Base-by-base conservation (phyloP, 2,329 filamentous ascomycete genomes). In the Xylariales sp. region DNA sequence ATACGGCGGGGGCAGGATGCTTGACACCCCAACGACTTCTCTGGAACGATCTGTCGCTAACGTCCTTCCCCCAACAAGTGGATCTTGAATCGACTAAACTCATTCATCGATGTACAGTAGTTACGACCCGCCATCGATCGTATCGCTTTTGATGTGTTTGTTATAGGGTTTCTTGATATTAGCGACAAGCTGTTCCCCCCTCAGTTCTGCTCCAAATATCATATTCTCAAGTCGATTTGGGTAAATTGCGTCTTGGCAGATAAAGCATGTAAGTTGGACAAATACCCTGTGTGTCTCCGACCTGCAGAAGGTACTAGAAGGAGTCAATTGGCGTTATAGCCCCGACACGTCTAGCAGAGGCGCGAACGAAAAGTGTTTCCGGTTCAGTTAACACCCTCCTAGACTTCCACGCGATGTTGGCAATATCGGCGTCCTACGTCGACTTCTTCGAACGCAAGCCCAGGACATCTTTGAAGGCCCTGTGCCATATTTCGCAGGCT, bases 331-430 rank as follows among this genome's bases (percentile, higher is more conserved):
- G n/a, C n/a, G n/a, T n/a, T n/a, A n/a, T n/a, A n/a, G n/a, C n/a
- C n/a, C n/a, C n/a, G n/a, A n/a, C n/a, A n/a, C n/a, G n/a, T n/a
- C n/a, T n/a, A n/a, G n/a, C n/a, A n/a, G n/a, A n/a, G n/a, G n/a
- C n/a, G n/a, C n/a, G n/a, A n/a, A n/a, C n/a, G n/a, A n/a, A n/a
- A n/a, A n/a, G n/a, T n/a, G n/a, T n/a, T n/a, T n/a, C n/a, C n/a
- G n/a, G 14, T 18, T 15, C 36, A 9, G 20, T 31, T 14, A 27
- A 28, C 16, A 38, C 3, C 20, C 24, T 9, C n/a, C 22, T 8
- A 38, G 36, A 38, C 36, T 38, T 38, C 36, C 36, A 28, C 36
- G 27, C 11, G 21, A 38, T 24, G 12, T 38, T 39, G 15, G 37
- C 37, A 29, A 39, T 39, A 39, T 29, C 37, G 31, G 37, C 37